A percentile compares a stretch with the other conserved stretches of the same genome.
Conservation (phyloP, 2,329 filamentous ascomycete genomes). For the Fusarium continuum region DNA sequence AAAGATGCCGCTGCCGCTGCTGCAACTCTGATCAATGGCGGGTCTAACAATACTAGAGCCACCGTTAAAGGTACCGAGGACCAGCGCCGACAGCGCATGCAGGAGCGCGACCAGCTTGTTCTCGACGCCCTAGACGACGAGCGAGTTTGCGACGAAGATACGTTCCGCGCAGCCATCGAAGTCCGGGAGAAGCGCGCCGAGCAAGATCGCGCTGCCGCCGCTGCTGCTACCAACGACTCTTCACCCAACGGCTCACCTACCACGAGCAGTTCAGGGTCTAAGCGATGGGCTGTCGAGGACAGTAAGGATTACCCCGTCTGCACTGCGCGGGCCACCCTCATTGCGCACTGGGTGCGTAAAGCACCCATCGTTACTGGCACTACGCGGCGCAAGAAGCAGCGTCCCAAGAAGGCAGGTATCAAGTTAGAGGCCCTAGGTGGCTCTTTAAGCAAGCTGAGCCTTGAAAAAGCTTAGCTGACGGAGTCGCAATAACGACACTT, state of each 20-base stretch:
- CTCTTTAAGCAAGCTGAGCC: slow-evolving; percentile 13
- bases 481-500: neutral
- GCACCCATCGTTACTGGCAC: slow-evolving; percentile 56
- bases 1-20: slow-evolving; percentile 35
- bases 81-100: slow-evolving; percentile 66
- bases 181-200: slow-evolving; percentile 67
- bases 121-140: slow-evolving; percentile 74
- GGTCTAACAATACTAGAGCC: slow-evolving; percentile 38
- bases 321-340: slow-evolving; percentile 73
- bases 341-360: slow-evolving; percentile 74
- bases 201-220: slow-evolving; percentile 46
- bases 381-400: slow-evolving; percentile 53
- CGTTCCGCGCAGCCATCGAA: slow-evolving; percentile 69
- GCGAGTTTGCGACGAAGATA: slow-evolving; percentile 71
- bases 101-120: slow-evolving; percentile 72
- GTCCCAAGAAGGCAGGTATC: slow-evolving; percentile 37
- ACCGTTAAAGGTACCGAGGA: slow-evolving; percentile 52
- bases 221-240: neutral
- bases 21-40: slow-evolving; percentile 25
- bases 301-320: slow-evolving; percentile 74
- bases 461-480: slow-evolving; percentile 3
- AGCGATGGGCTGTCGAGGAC: slow-evolving; percentile 71
- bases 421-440: slow-evolving; percentile 15
- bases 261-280: slow-evolving; percentile 42
- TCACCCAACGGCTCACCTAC: neutral